Percentiles rank a stretch among this genome's conserved stretches.
Evolutionary conservation across 441 rosid species (phyloP).

Genomic region (Breynia disticha): DNA sequence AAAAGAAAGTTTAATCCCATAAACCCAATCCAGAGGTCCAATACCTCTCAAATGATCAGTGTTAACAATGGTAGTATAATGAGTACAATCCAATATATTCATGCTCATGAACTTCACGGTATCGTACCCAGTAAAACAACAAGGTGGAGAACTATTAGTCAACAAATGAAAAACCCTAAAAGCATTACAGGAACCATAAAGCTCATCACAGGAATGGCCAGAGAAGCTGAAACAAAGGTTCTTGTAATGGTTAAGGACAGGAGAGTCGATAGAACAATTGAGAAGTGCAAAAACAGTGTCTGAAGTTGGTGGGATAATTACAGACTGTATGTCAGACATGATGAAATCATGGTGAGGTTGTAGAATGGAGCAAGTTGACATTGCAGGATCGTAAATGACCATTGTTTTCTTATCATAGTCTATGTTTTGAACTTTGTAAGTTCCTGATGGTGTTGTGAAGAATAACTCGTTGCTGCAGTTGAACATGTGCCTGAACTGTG

Average conservation of each 20-base stretch:
- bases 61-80: constrained; percentile 54
- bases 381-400: constrained; percentile 63
- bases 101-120: constrained; percentile 75
- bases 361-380: constrained; percentile 91
- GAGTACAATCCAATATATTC: constrained; percentile 79
- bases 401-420: constrained; percentile 56
- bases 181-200: constrained; percentile 55
- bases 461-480: constrained; percentile 56
- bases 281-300: constrained; percentile 83
- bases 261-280: constrained; percentile 80
- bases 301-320: constrained; percentile 56
- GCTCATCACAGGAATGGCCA: constrained; percentile 80
- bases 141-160: constrained; percentile 46
- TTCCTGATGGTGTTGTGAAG: constrained; percentile 70
- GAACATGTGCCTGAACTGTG: constrained; percentile 58
- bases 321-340: constrained; percentile 54
- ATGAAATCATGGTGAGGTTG: constrained; percentile 80
- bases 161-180: constrained; percentile 52
- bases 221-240: constrained; percentile 61
- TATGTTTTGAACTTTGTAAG: constrained; percentile 66
- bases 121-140: constrained; percentile 76
- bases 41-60: constrained; percentile 40
- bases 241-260: constrained; percentile 68
- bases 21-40: constrained; percentile 72
- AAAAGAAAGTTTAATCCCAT: constrained; percentile 59